Evolutionary conservation across 495 filamentous ascomycete genomes (phyloP), one percentile per base, ranked within the genome.

Genomic region (Tirmania nivea): DNA sequence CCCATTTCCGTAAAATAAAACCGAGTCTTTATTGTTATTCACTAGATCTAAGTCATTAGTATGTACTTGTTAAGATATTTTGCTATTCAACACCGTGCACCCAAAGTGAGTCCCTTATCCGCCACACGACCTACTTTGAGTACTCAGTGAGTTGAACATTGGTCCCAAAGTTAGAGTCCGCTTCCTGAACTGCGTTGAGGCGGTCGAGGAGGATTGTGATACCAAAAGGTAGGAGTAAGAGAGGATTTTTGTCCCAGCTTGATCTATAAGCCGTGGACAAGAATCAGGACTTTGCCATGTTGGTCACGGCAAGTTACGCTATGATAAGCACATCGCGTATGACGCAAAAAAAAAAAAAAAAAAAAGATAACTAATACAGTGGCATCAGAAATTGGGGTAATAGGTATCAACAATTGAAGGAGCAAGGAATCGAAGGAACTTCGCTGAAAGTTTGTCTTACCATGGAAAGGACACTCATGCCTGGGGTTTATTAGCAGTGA

Each of bases 401-500:
- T 31, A 31, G 19, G 42, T 19, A 47, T n/a, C 42, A 47, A 47
- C 19, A n/a, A 47, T 47, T 47, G 19, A 19, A 3, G 2, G 42
- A 9, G 42, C 14, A 47, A 14, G 19, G 42, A 47, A 47, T 9
- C 2, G 25, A 47, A 47, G 42, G 2, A 47, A 8, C 42, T 47
- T 47, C 14, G 6, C 42, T 47, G 42, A 47, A 3, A 47, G 14
- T 47, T 11, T 25, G 35, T 48, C 55, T 56, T 21, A 60, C 59
- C 55, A 57, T 67, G 65, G 48, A 60, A 67, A 6, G 60, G 65
- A 48, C 65, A 67, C 35, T 67, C 60, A 48, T 67, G 63, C 61
- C 64, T 66, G 42, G 6, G 21, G 8, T 8, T 8, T 31, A 45
- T 56, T 31, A 56, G 54, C 47, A 56, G 42, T 19, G 8, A 10